A percentile compares a stretch with the other conserved stretches of the same genome.
These are phyloP conservation scores for Nicotiana knightiana DNA, from an alignment of 257 asterid species.

Conservation along the genomic window DNA sequence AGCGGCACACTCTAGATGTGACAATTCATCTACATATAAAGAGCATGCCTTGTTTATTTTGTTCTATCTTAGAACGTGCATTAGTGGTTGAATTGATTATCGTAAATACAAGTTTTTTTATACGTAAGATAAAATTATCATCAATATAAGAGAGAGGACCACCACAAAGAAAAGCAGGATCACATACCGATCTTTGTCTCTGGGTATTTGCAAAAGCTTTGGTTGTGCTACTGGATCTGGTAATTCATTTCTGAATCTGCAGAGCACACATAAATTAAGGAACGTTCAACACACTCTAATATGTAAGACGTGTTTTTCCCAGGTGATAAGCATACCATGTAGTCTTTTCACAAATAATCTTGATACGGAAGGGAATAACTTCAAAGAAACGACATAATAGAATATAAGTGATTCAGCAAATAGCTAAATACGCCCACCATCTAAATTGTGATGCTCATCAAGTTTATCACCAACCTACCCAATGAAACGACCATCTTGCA, in stretches of 20 bases:
- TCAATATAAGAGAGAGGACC: neutral
- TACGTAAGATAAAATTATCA: too few species aligned
- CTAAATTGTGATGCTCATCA: neutral
- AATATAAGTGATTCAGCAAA: neutral
- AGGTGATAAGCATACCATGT: neutral
- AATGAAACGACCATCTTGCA: neutral
- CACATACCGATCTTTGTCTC: constrained; percentile 83
- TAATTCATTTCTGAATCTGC: constrained; percentile 93
- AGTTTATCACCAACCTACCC: neutral
- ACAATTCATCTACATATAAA: neutral
- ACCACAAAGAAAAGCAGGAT: neutral
- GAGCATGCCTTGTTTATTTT: neutral
- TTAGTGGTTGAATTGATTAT: neutral
- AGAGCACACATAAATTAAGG: constrained; percentile 11
- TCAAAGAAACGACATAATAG: neutral
- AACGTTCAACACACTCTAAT: neutral
- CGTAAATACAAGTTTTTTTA: neutral
- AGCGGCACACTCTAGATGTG: neutral
- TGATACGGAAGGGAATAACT: neutral
- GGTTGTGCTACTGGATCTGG: constrained; percentile 97
- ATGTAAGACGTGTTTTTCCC: neutral
- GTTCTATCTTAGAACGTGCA: neutral
- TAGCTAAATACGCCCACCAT: neutral
- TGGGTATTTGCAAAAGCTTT: constrained; percentile 68
- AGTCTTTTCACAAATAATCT: neutral